phyloP scores from a whole-genome alignment of 225 moss, liverwort and hornwort species.

The Physcomitrellopsis africana region DNA sequence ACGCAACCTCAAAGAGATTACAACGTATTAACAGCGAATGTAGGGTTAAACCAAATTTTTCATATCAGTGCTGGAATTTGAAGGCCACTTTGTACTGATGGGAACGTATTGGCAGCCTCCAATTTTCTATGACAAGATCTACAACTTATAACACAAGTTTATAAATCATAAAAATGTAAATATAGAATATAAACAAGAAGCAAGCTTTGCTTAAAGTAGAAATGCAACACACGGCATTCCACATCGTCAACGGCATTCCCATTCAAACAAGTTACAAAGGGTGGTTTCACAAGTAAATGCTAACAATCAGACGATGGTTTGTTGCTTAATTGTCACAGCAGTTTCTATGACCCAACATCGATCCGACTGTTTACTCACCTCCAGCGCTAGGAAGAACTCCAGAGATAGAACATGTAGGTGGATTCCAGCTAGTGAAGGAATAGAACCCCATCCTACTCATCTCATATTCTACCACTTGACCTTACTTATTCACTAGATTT shows the following conservation, averaged over 20 bases:
- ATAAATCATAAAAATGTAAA: too few relatives aligned
- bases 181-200: too few relatives aligned
- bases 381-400: constrained; percentile 11
- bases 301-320: constrained; percentile 12
- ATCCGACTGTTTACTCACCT: constrained; percentile 11
- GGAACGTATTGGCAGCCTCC: too few relatives aligned
- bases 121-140: too few relatives aligned
- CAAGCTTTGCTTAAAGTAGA: too few relatives aligned
- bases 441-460: constrained; percentile 19
- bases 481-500: constrained; percentile 7
- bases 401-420: constrained; percentile 8
- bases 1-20: too few relatives aligned
- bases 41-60: too few relatives aligned
- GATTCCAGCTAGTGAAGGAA: constrained; percentile 12
- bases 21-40: too few relatives aligned
- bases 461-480: constrained; percentile 25
- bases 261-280: not conserved
- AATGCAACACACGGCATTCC: not conserved
- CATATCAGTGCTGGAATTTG: too few relatives aligned
- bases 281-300: constrained; percentile 1
- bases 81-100: too few relatives aligned
- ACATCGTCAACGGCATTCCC: not conserved
- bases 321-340: not conserved
- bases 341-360: constrained; percentile 7
- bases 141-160: too few relatives aligned